A percentile compares a stretch with the other conserved stretches of the same genome.
phyloP scores from a whole-genome alignment of 106 monocot species.

The Vanilla planifolia region DNA sequence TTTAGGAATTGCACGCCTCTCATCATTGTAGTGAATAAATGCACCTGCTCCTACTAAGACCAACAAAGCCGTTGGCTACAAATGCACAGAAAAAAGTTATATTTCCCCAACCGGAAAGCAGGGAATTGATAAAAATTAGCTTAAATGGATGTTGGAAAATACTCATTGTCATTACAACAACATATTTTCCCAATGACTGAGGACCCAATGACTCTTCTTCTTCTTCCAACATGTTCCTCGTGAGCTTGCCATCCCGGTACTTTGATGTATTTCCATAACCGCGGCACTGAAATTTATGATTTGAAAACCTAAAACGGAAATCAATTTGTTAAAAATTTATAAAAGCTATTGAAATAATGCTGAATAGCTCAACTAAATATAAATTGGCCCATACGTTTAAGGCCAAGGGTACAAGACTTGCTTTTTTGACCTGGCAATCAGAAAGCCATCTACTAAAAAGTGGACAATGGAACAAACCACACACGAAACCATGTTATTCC shows the following conservation, averaged over 20 bases:
- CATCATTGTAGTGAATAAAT: constrained; percentile 60
- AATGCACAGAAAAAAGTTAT: constrained; percentile 8
- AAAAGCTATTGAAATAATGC: constrained; percentile 3
- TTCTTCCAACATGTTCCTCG: constrained; percentile 19
- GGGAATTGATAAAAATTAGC: background rate
- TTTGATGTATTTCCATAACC: constrained; percentile 22
- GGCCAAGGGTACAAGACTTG: background rate
- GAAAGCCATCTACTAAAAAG: too few relatives aligned
- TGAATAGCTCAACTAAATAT: background rate
- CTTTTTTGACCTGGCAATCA: too few relatives aligned
- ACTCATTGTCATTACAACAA: constrained; percentile 31
- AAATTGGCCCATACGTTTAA: background rate
- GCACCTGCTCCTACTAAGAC: constrained; percentile 40
- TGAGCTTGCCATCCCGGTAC: constrained; percentile 17
- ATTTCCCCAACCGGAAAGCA: background rate
- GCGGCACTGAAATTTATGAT: constrained; percentile 11
- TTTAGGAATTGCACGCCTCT: constrained; percentile 51
- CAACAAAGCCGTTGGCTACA: constrained; percentile 57
- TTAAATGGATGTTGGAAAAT: constrained; percentile 4
- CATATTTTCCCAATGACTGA: constrained; percentile 26
- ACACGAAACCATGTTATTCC: too few relatives aligned
- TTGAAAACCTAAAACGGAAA: constrained; percentile 22
- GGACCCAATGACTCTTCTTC: constrained; percentile 17
- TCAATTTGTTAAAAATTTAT: background rate
- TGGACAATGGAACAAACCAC: too few relatives aligned